Base-by-base conservation (phyloP, 176 grass and related monocot species). In the Calamus simplicifolius region DNA sequence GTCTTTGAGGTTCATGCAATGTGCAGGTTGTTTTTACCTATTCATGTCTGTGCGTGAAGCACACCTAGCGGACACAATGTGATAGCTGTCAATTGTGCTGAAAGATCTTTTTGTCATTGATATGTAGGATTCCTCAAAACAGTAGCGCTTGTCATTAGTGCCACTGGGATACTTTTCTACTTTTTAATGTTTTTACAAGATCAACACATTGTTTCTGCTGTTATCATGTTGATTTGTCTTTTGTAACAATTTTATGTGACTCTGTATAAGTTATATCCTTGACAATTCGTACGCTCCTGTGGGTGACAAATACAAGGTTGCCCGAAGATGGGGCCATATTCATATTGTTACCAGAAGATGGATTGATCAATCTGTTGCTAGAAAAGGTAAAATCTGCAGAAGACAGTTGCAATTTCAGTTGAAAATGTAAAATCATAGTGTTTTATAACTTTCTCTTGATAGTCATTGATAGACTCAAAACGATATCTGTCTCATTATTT, bases 241-340 rank as follows among this genome's bases (percentile, higher is more conserved):
- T 5, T 23, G 5, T 48, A 6, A 6, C 52, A 18, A 18, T 28
- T 51, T 6, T 23, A 0, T 31, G 19, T 27, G 5, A 35, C 38
- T 25, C 29, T 28, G 6, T 51, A 38, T 19, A 57, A 73, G 48
- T 85, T 82, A 15, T n/a, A 58, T 89, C 69, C 92, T 96, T 96
- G 74, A 90, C 83, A 75, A 59, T 63, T 74, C 68, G 74, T 82
- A 96, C 86, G 21, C 74, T 82, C 68, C 85, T 80, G 83, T 78
- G 72, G 80, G 86, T 63, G 91, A 96, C 81, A 96, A 96, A 62
- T 96, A 96, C 74, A 61, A 73, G 15, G 80, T 90, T 80, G 91
- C 91, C 51, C 29, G 68, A 79, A 86, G 27, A 80, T 96, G 86
- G 91, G 83, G 82, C 49, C 73, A 72, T 73, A 90, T 96, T 54